Conservation (phyloP, 2,329 filamentous ascomycete species). For the Didymella keratinophila region DNA sequence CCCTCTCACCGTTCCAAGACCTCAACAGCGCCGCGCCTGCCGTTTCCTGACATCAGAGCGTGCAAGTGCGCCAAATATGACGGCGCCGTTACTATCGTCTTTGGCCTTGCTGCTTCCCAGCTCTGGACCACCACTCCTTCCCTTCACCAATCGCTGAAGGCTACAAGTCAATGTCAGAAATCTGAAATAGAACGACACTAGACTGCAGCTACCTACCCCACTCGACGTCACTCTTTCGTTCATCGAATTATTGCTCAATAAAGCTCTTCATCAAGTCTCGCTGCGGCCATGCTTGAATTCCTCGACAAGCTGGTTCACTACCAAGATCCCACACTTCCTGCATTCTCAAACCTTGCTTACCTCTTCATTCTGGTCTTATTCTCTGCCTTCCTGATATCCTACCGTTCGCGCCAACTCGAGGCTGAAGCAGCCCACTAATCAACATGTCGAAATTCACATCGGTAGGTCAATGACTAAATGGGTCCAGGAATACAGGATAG, state of each 20-base stretch:
- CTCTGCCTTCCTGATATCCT: slow-evolving; percentile 35
- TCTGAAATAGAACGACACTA: slow-evolving; percentile 17
- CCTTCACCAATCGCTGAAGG: not conserved
- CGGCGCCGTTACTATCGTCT: not conserved
- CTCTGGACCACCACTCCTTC: not conserved
- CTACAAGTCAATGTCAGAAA: not conserved
- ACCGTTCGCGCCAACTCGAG: slow-evolving; percentile 29
- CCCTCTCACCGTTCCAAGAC: slow-evolving; percentile 6
- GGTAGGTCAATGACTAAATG: slow-evolving; percentile 23
- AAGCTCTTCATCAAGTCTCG: slow-evolving; percentile 1
- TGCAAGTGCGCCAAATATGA: not conserved
- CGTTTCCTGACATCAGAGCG: slow-evolving; percentile 7
- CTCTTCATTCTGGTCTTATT: slow-evolving; percentile 41
- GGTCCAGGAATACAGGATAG: not conserved
- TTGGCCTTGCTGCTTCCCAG: not conserved
- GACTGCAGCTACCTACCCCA: slow-evolving; percentile 13
- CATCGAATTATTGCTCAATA: slow-evolving; percentile 7
- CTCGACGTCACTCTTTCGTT: slow-evolving; percentile 23
- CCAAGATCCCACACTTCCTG: slow-evolving; percentile 42
- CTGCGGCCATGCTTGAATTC: slow-evolving; percentile 34
- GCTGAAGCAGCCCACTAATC: slow-evolving; percentile 18
- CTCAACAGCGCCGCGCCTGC: slow-evolving; percentile 2
- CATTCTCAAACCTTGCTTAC: slow-evolving; percentile 41
- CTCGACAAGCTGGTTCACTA: slow-evolving; percentile 42
- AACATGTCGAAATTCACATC: slow-evolving; percentile 36